These are phyloP conservation scores for Hypoxylon sp. DNA, from an alignment of 2,329 filamentous ascomycete species.

Conservation along the genomic window DNA sequence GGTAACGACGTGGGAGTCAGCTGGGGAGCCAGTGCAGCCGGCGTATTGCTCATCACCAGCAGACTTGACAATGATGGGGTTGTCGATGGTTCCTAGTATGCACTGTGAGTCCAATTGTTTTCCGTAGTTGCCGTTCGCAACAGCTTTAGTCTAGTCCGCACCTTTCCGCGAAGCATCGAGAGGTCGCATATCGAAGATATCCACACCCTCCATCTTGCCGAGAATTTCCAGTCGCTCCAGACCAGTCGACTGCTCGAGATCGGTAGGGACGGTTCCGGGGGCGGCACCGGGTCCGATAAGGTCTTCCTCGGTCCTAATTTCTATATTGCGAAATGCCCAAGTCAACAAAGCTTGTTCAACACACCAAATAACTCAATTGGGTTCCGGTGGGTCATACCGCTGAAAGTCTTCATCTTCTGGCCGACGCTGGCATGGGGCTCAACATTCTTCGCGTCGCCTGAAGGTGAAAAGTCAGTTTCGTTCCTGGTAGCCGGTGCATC, in stretches of 20 bases:
- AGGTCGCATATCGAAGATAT: slow-evolving; percentile 98
- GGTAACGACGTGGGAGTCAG: slow-evolving; percentile 89
- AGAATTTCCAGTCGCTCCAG: slow-evolving; percentile 98
- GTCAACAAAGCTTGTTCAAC: slow-evolving; percentile 42
- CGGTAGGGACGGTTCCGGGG: slow-evolving; percentile 88
- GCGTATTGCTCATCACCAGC: slow-evolving; percentile 96
- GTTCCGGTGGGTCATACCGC: slow-evolving; percentile 60
- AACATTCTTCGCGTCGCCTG: slow-evolving; percentile 63
- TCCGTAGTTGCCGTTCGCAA: background rate
- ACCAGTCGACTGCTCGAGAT: slow-evolving; percentile 96
- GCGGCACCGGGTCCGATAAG: slow-evolving; percentile 86
- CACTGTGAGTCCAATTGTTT: slow-evolving; percentile 46
- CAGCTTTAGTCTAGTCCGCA: slow-evolving; percentile 56
- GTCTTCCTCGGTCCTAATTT: slow-evolving; percentile 86
- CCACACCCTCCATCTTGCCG: slow-evolving; percentile 98
- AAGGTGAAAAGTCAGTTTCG: slow-evolving; percentile 55
- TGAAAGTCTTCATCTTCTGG: slow-evolving; percentile 60
- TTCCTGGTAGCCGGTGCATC: slow-evolving; percentile 50
- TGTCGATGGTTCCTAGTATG: slow-evolving; percentile 81
- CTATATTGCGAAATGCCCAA: slow-evolving; percentile 64
- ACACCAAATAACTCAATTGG: slow-evolving; percentile 36
- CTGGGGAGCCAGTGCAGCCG: slow-evolving; percentile 95
- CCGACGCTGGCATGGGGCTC: slow-evolving; percentile 62
- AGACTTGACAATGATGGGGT: slow-evolving; percentile 92
- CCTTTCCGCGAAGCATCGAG: slow-evolving; percentile 91